Conservation (phyloP, 129 eudicot species). For the Ambrosia trifida region DNA sequence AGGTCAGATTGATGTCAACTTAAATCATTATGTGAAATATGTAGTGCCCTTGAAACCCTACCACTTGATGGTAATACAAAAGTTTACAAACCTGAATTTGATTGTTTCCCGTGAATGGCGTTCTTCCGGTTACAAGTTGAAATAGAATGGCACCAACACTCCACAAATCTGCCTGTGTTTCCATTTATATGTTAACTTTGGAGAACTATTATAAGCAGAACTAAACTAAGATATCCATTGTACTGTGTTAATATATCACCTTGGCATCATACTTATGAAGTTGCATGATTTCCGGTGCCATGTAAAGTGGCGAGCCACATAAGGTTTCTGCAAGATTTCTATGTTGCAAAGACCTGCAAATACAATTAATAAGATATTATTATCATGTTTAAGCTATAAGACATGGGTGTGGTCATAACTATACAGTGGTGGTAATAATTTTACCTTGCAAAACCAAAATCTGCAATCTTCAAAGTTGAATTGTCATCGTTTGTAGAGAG, state of each 20-base stretch:
- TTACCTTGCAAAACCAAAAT: conserved; percentile 98
- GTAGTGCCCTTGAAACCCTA: conserved; percentile 16
- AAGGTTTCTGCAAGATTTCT: conserved; percentile 92
- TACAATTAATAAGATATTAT: conserved; percentile 17
- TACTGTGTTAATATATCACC: conserved; percentile 45
- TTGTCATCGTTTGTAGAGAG: conserved; percentile 74
- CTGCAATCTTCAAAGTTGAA: conserved; percentile 86
- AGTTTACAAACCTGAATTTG: conserved; percentile 68
- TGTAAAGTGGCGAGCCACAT: conserved; percentile 92
- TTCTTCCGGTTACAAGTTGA: conserved; percentile 93
- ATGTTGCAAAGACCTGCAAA: conserved; percentile 83
- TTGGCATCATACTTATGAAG: conserved; percentile 97
- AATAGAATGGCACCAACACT: conserved; percentile 93
- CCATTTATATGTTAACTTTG: conserved; percentile 34
- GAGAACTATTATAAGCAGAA: neutral
- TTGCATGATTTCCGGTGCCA: conserved; percentile 94
- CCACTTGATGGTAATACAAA: conserved; percentile 20
- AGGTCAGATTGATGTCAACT: conserved; percentile 13
- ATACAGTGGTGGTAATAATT: conserved; percentile 11
- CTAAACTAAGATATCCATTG: conserved; percentile 5
- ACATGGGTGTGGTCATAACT: neutral
- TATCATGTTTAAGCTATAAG: conserved; percentile 3
- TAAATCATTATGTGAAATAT: conserved; percentile 7
- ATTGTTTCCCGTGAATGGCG: conserved; percentile 87
- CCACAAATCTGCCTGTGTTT: conserved; percentile 98